Conservation (phyloP, 495 filamentous ascomycete genomes). For the Penicillium turbatum region DNA sequence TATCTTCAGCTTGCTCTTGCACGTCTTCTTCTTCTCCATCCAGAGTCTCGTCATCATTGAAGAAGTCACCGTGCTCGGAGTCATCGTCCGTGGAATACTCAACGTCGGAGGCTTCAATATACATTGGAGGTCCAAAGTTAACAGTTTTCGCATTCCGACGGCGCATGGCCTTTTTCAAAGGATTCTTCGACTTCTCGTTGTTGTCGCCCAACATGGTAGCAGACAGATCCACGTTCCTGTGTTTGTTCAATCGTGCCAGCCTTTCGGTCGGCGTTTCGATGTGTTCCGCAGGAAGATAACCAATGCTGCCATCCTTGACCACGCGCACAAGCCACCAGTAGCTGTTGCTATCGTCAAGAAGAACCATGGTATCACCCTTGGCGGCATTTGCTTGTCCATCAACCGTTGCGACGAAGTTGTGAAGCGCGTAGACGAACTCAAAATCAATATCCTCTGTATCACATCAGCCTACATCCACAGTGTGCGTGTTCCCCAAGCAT, state of each 20-base stretch:
- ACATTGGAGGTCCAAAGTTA: constrained; percentile 79
- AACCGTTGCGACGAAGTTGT: constrained; percentile 95
- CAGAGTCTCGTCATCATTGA: constrained; percentile 49
- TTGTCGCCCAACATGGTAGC: constrained; percentile 93
- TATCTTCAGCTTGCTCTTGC: constrained; percentile 38
- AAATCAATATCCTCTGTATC: constrained; percentile 97
- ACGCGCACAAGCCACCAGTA: constrained; percentile 99
- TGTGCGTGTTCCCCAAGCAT: constrained; percentile 8
- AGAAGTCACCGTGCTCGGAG: constrained; percentile 50
- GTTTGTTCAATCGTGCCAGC: constrained; percentile 91
- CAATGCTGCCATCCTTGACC: constrained; percentile 95
- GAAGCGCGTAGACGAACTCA: constrained; percentile 96
- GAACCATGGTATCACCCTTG: constrained; percentile 99
- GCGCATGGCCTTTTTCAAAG: constrained; percentile 84
- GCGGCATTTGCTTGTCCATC: constrained; percentile 98
- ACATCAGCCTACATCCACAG: constrained; percentile 53
- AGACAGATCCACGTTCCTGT: constrained; percentile 94
- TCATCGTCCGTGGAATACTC: constrained; percentile 92
- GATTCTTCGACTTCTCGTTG: constrained; percentile 81
- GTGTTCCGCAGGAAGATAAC: constrained; percentile 94
- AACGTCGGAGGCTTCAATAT: constrained; percentile 84
- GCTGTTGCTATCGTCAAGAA: constrained; percentile 98
- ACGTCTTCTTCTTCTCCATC: constrained; percentile 40
- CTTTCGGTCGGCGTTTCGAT: constrained; percentile 98
- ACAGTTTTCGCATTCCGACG: constrained; percentile 86